Base-by-base conservation (phyloP, 768 basidiomycete species). In the Cystofilobasidium macerans region DNA sequence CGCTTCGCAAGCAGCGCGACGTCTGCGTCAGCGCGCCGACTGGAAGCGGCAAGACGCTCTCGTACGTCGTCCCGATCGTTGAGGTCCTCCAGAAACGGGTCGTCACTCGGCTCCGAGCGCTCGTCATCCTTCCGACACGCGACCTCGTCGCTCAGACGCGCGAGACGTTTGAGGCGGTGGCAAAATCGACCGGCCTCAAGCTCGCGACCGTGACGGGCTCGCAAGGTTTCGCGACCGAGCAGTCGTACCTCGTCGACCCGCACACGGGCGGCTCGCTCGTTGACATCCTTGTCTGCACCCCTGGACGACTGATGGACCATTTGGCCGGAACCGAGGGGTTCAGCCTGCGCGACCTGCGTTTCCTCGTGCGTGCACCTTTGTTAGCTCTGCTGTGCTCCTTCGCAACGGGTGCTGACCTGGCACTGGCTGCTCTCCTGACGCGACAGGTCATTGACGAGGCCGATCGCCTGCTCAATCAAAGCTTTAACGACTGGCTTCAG, bases 1-100 rank as follows among this genome's bases (percentile, higher is more conserved):
- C 0, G 85, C 82, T 70, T 73, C 81, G 64, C 80, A 83, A 40
- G 85, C 47, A 85, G 32, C 81, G 81, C 32, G 95, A 99, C 76
- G 81, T 92, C 16, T 93, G 92, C 70, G 88, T 94, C 16, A 95
- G 91, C 11, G 95, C 95, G 1, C 95, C 95, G 0, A 99, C 95
- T 0, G 95, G 95, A 28, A 95, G 92, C 71, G 95, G 95, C 0
- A 99, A 99, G 76, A 99, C 94, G 0, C 80, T 99, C 33, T 88
- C 90, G n/a, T 99, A 99, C 77, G 88, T 86, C 1, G 77, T 98
- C 38, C 95, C 95, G 0, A 87, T 97, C 62, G 80, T 95, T 35
- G 90, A 95, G 88, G 80, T 85, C 2, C 78, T 99, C 24, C 84
- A 86, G 3, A 75, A 80, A 0, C 81, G 90, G 53, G 78, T 89